Evolutionary conservation across 2,329 filamentous ascomycete genomes (phyloP), one percentile per base, ranked within the genome.

Genomic region (Cytospora schulzeri): DNA sequence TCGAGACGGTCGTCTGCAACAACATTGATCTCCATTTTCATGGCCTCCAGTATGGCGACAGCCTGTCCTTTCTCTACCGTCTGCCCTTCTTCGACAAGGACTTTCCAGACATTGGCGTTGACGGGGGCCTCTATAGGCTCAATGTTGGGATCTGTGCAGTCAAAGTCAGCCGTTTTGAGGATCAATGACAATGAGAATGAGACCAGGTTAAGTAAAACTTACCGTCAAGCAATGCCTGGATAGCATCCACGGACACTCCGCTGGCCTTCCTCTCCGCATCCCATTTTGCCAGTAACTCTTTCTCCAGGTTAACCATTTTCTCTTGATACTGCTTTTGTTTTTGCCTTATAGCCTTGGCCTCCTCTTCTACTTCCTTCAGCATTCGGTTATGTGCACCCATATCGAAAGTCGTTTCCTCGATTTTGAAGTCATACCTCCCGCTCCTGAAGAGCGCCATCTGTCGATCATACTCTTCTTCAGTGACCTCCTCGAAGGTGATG

Each of bases 1-100:
- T 11, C 57, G 14, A 66, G 45, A 8, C 57, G 57, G 24, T 66
- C 64, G 26, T 66, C 66, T 8, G 62, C 57, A 0, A 50, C 28
- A 2, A 83, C 76, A 17, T 76, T 75, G 64, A 85, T 82, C 68
- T 85, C 84, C 75, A 85, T 79, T 70, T 86, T 85, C 83, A 86
- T 86, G 0, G 83, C 83, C 63, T 86, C 83, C 3, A 85, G 73
- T 3, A 85, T 79, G 1, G 77, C 73, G 1, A 81, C 75, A 0
- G 78, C 70, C 28, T 83, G 76, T 9, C 78, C 78, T 14, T 77
- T 73, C 15, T 77, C 73, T 3, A 85, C 52, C 1, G 68, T 60
- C 15, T 82, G 75, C 0, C 81, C 80, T 31, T 77, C 74, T 17
- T 77, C 69, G 4, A 80, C 75, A 8, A 78, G 70, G 1, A 85